Conservation (phyloP, 2,329 filamentous ascomycete species). For the Ceratocystis variospora region DNA sequence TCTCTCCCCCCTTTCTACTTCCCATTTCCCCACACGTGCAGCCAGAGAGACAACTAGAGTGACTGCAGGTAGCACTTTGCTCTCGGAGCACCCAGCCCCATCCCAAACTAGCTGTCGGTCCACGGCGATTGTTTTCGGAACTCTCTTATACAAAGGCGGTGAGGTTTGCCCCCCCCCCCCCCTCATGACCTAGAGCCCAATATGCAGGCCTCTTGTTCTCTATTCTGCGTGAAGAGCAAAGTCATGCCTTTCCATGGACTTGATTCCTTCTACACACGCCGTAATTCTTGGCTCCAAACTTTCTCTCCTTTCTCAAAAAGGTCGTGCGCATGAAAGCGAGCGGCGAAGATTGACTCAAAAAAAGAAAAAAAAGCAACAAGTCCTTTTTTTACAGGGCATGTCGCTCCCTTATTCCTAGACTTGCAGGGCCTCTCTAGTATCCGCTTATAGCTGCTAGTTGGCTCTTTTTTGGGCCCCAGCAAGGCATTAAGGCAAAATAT, state of each 20-base stretch:
- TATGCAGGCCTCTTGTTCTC: background rate
- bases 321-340: conserved; percentile 5
- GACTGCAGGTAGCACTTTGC: background rate
- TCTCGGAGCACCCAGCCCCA: background rate
- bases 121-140: background rate
- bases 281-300: background rate
- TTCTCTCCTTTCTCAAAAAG: background rate
- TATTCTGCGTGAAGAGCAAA: background rate
- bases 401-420: background rate
- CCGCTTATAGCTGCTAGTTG: background rate
- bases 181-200: too few relatives aligned
- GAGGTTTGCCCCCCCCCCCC: background rate
- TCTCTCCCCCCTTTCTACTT: too few relatives aligned
- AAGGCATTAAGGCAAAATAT: too few relatives aligned
- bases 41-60: too few relatives aligned
- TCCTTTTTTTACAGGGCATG: background rate
- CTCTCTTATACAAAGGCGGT: background rate
- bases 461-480: too few relatives aligned
- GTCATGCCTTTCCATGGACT: background rate
- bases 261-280: background rate
- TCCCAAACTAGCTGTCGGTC: background rate
- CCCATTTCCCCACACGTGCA: too few relatives aligned
- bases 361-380: background rate
- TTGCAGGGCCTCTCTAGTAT: background rate
- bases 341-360: background rate